A percentile compares a stretch with the other conserved stretches of the same genome.
These are phyloP conservation scores for Penicillium ochrochloron DNA, from an alignment of 495 filamentous ascomycete species.

Conservation along the genomic window DNA sequence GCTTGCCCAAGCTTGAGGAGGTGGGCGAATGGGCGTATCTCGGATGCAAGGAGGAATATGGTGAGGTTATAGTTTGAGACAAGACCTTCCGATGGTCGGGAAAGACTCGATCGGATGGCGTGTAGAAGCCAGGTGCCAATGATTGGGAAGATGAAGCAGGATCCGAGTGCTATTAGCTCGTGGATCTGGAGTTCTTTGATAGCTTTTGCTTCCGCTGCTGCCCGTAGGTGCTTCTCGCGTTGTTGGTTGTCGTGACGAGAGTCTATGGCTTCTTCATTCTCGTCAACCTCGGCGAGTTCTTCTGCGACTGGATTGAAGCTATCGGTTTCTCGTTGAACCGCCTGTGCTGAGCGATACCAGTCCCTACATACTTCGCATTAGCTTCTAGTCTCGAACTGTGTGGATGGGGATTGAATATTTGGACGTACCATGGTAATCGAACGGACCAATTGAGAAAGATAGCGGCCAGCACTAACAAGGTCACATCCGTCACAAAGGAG, in stretches of 20 bases:
- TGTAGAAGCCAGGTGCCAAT: constrained; percentile 81
- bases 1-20: constrained; percentile 77
- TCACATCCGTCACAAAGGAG: constrained; percentile 80
- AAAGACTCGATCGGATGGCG: constrained; percentile 72
- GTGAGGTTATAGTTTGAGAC: constrained; percentile 92
- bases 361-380: constrained; percentile 57
- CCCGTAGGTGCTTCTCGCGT: constrained; percentile 9
- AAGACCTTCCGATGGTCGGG: constrained; percentile 79
- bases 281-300: constrained; percentile 32
- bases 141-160: constrained; percentile 80
- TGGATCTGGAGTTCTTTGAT: constrained; percentile 70
- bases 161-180: constrained; percentile 71
- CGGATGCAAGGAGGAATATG: constrained; percentile 89
- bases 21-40: constrained; percentile 80
- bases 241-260: constrained; percentile 5
- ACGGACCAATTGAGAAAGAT: constrained; percentile 96
- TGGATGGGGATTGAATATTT: not conserved
- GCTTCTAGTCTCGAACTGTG: not conserved
- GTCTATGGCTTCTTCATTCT: constrained; percentile 18
- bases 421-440: constrained; percentile 77
- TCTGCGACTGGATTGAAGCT: constrained; percentile 52
- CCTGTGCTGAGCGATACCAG: constrained; percentile 86
- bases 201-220: constrained; percentile 38
- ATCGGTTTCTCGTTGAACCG: constrained; percentile 54
- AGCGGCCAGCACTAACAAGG: constrained; percentile 74